Evolutionary conservation across 768 basidiomycete species (phyloP).

Genomic region (Daedaleopsis nitida): DNA sequence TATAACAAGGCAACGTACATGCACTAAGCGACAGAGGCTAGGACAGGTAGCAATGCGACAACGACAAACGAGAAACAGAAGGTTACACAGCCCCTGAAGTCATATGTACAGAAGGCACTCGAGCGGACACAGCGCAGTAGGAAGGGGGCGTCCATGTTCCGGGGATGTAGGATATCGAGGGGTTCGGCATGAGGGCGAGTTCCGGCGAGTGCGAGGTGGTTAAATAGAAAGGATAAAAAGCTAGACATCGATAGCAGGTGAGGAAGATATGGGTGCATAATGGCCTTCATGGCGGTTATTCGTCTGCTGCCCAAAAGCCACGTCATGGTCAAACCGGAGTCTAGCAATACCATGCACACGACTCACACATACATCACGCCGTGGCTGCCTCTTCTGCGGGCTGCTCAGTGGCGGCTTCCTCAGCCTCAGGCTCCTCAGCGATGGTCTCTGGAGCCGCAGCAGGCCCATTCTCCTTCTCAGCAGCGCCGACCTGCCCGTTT

Average conservation of each 20-base stretch:
- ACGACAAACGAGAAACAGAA: slow-evolving; percentile 9
- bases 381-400: slow-evolving; percentile 5
- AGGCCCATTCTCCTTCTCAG: slow-evolving; percentile 36
- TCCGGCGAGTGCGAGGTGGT: slow-evolving; percentile 9
- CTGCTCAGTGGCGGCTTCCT: slow-evolving; percentile 18
- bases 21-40: slow-evolving; percentile 17
- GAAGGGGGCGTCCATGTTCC: slow-evolving; percentile 2
- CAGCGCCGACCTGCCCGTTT: slow-evolving; percentile 33
- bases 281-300: slow-evolving; percentile 2
- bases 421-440: slow-evolving; percentile 50
- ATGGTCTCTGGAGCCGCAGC: slow-evolving; percentile 49
- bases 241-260: slow-evolving; percentile 17
- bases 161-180: slow-evolving; percentile 1
- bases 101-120: slow-evolving; percentile 11
- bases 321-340: slow-evolving; percentile 1
- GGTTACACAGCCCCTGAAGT: slow-evolving; percentile 4
- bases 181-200: background rate
- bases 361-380: slow-evolving; percentile 19
- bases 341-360: background rate
- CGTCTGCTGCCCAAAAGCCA: background rate
- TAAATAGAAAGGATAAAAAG: slow-evolving; percentile 26
- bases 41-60: slow-evolving; percentile 18
- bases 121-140: slow-evolving; percentile 8
- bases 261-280: slow-evolving; percentile 9
- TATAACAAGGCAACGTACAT: slow-evolving; percentile 26